Conservation (phyloP, 305 asterid genomes). For the Fraxinus baroniana region DNA sequence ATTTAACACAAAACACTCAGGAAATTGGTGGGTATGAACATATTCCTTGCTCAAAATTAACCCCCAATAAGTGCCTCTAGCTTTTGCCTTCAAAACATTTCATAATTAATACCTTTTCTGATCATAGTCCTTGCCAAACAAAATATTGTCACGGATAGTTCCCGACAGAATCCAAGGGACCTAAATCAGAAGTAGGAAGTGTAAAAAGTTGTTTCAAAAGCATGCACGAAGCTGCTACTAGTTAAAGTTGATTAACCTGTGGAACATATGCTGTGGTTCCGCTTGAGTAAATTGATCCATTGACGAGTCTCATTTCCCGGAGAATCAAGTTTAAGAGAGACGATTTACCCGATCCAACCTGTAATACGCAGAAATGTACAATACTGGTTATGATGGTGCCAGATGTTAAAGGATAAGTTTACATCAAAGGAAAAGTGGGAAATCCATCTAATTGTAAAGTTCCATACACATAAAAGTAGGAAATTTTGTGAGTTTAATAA, state of each 20-base stretch:
- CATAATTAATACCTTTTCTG: constrained; percentile 49
- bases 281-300: constrained; percentile 49
- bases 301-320: constrained; percentile 67
- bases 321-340: constrained; percentile 74
- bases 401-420: not conserved
- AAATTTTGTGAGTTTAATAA: not conserved
- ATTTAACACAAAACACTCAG: not conserved
- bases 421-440: not conserved
- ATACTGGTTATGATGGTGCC: not conserved
- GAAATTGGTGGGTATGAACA: not conserved
- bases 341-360: constrained; percentile 99
- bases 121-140: constrained; percentile 75
- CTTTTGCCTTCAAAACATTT: constrained; percentile 3
- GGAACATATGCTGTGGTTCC: constrained; percentile 87
- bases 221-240: constrained; percentile 20
- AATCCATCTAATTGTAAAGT: not conserved
- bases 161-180: constrained; percentile 97
- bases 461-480: not conserved
- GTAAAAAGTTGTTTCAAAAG: constrained; percentile 3
- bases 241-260: constrained; percentile 54
- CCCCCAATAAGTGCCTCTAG: not conserved
- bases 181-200: constrained; percentile 38
- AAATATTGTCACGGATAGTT: constrained; percentile 84
- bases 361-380: constrained; percentile 20
- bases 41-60: constrained; percentile 12